Conservation (phyloP, 805 yeast species). For the Lachancea nothofagi region DNA sequence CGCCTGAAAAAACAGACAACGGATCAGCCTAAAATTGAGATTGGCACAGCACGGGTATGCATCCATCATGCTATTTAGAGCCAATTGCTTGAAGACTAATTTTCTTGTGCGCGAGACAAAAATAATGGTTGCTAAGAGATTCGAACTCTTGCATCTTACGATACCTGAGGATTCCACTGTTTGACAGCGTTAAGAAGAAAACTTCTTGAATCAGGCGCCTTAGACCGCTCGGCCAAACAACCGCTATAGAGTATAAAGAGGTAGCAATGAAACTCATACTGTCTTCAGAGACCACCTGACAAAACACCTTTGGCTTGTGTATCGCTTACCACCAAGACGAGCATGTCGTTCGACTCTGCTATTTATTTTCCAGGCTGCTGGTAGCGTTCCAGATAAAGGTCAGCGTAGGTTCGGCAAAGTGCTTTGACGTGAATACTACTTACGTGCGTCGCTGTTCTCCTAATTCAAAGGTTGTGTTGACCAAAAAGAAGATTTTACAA, state of each 20-base stretch:
- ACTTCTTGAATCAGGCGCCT: constrained; percentile 30
- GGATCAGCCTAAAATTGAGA: no score
- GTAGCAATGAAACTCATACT: background rate
- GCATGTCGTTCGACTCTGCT: no score
- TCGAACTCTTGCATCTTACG: constrained; percentile 31
- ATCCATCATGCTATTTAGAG: background rate
- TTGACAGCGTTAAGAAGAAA: constrained; percentile 18
- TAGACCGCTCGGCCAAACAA: constrained; percentile 32
- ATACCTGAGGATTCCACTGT: constrained; percentile 26
- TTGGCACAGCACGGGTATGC: background rate
- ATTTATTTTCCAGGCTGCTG: no score
- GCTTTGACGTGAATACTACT: no score
- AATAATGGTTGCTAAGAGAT: constrained; percentile 27
- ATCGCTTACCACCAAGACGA: no score
- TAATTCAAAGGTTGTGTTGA: no score
- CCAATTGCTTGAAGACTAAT: background rate
- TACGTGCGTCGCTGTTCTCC: no score
- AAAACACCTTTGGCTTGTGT: background rate
- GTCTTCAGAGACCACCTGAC: no score
- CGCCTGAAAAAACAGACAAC: no score
- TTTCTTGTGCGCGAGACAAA: constrained; percentile 5
- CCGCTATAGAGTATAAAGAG: constrained; percentile 9
- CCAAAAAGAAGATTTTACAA: no score
- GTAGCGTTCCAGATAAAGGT: no score
- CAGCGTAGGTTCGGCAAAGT: no score